Conservation (phyloP, 192 early-diverging fungal species). For the Spinellus fusiger region DNA sequence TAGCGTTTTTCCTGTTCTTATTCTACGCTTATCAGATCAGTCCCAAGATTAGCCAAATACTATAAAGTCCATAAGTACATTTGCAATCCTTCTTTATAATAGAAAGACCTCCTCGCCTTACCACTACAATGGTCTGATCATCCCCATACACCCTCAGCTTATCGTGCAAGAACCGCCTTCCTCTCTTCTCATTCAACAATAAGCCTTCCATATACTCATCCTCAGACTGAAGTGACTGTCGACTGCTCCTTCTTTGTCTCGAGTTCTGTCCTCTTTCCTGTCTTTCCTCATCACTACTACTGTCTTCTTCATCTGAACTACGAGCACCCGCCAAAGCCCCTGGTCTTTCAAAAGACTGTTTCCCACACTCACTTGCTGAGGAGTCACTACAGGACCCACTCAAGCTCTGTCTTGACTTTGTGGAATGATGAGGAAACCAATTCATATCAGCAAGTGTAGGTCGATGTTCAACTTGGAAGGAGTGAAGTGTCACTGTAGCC, state of each 20-base stretch:
- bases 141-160: constrained; percentile 20
- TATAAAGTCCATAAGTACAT: background rate
- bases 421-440: background rate
- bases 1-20: too few relatives aligned
- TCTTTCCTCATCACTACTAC: background rate
- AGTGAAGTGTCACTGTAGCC: constrained; percentile 8
- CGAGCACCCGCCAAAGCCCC: background rate
- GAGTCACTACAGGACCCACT: constrained; percentile 2
- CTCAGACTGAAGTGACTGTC: background rate
- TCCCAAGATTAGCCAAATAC: constrained; percentile 11
- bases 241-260: background rate
- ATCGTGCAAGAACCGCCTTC: constrained; percentile 19
- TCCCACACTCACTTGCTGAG: background rate
- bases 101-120: background rate
- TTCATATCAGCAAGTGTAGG: constrained; percentile 5
- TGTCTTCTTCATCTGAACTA: background rate
- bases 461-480: constrained; percentile 1
- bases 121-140: constrained; percentile 31
- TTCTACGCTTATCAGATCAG: too few relatives aligned
- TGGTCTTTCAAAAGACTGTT: background rate
- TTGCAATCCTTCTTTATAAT: background rate
- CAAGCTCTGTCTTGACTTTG: background rate
- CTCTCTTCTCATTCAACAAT: constrained; percentile 7
- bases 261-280: background rate
- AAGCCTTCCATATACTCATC: background rate